Base-by-base conservation (phyloP, 2,329 filamentous ascomycete genomes). In the Sporothrix luriei region DNA sequence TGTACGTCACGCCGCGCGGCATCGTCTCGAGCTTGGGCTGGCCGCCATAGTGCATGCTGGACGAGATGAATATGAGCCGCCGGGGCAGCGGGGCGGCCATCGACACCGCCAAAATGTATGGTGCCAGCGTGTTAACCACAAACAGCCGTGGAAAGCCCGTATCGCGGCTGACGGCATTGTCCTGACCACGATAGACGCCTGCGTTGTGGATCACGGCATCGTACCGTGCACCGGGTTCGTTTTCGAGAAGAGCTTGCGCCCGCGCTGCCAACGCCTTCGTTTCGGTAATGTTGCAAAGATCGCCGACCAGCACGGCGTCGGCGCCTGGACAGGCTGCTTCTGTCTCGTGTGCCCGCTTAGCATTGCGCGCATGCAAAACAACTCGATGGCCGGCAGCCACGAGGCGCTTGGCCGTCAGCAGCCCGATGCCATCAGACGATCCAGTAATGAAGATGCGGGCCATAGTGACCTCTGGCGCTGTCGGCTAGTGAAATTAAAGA, bases 141-240 rank as follows among this genome's bases (percentile, higher is more conserved):
- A 87, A 84, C 0, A 86, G 78, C 1, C 80, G 78, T 0, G 84
- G 82, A 26, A 86, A 72, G 2, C 75, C 76, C n/a, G 75, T 75
- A 40, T 54, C 64, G 3, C 82, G 67, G 74, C 77, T 71, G 77
- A 80, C 54, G 26, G 74, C 66, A 14, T 67, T 57, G 33, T 73
- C 72, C 75, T 79, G 72, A 19, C 82, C 81, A 40, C 76, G 76
- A 69, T 82, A 83, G 29, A 86, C 73, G 2, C 85, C 86, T 0
- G 86, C 86, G 71, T 88, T 88, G 78, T 88, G 86, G 21, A 88
- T 80, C 16, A 88, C 78, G 29, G 80, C 79, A 74, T 88, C 87
- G 74, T 85, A 88, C 0, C 80, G 78, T 0, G 83, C 54, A 16
- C 13, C 54, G 2, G 16, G 54, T 7, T n/a, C 5, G 2, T 10